These are phyloP conservation scores for Auriscalpium vulgare DNA, from an alignment of 768 basidiomycete genomes.

Conservation along the genomic window DNA sequence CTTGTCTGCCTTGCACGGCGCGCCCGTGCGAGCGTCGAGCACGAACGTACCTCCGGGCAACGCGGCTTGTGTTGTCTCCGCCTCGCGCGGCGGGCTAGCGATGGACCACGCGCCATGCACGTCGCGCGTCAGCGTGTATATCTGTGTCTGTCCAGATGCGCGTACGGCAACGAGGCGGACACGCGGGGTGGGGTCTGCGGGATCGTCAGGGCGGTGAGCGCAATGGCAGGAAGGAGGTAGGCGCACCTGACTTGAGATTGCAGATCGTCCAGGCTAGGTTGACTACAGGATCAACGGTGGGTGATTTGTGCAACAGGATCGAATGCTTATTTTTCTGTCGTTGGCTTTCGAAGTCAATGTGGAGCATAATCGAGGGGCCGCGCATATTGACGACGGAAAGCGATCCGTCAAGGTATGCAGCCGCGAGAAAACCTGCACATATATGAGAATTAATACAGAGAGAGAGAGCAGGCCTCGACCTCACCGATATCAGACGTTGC, in stretches of 20 bases:
- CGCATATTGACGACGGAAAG: constrained; percentile 68
- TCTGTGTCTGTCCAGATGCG: constrained; percentile 47
- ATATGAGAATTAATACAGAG: not conserved
- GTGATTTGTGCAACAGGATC: constrained; percentile 25
- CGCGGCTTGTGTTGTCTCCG: constrained; percentile 37
- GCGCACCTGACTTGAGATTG: constrained; percentile 43
- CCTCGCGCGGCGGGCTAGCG: constrained; percentile 24
- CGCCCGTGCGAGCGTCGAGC: constrained; percentile 46
- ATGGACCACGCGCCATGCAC: constrained; percentile 29
- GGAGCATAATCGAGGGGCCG: constrained; percentile 59
- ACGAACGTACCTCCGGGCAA: constrained; percentile 44
- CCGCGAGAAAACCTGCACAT: constrained; percentile 64
- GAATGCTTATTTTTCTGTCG: constrained; percentile 31
- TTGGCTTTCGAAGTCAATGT: constrained; percentile 32
- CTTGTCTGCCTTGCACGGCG: constrained; percentile 34
- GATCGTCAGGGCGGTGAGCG: not conserved
- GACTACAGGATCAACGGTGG: constrained; percentile 36
- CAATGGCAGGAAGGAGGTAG: not conserved
- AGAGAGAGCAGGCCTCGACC: constrained; percentile 14
- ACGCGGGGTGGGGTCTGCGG: constrained; percentile 35
- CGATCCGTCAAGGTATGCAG: constrained; percentile 53
- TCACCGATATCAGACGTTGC: constrained; percentile 70
- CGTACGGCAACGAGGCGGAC: constrained; percentile 57
- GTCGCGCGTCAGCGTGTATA: constrained; percentile 42
- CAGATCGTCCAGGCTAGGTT: constrained; percentile 64